Percentiles rank a stretch among this genome's conserved stretches.
These are phyloP conservation scores for Knoxia roxburghii DNA, from an alignment of 257 asterid species.

Conservation along the genomic window DNA sequence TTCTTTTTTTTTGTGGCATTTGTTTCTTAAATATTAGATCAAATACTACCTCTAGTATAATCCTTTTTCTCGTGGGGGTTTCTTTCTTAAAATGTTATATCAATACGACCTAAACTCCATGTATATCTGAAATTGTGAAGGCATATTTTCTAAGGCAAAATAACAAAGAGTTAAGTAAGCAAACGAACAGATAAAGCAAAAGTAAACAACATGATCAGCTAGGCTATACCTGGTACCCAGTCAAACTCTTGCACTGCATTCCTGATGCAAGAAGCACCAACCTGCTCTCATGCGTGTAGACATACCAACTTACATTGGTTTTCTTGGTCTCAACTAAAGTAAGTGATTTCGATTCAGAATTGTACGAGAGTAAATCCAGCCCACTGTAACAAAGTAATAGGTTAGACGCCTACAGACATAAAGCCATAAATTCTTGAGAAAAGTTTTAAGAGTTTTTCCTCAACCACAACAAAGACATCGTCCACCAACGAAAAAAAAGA, in stretches of 20 bases:
- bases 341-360: slow-evolving; percentile 50
- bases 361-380: slow-evolving; percentile 63
- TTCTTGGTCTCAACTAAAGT: slow-evolving; percentile 75
- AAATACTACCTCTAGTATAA: too few relatives aligned
- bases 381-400: slow-evolving; percentile 54
- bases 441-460: neutral
- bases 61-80: too few relatives aligned
- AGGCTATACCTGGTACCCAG: slow-evolving; percentile 83
- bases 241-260: slow-evolving; percentile 78
- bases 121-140: neutral
- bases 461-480: neutral
- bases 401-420: slow-evolving; percentile 22
- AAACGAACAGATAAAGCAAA: slow-evolving; percentile 3
- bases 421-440: slow-evolving; percentile 5
- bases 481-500: neutral
- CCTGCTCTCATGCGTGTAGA: slow-evolving; percentile 95
- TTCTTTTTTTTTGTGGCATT: too few relatives aligned
- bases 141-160: neutral
- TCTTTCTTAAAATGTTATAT: neutral
- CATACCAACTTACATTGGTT: slow-evolving; percentile 68
- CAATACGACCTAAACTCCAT: neutral
- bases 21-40: too few relatives aligned
- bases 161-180: too few relatives aligned
- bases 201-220: slow-evolving; percentile 8
- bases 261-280: slow-evolving; percentile 95